Evolutionary conservation across 345 rosid genomes (phyloP).

Genomic region (Eucalyptus sideroxylon): DNA sequence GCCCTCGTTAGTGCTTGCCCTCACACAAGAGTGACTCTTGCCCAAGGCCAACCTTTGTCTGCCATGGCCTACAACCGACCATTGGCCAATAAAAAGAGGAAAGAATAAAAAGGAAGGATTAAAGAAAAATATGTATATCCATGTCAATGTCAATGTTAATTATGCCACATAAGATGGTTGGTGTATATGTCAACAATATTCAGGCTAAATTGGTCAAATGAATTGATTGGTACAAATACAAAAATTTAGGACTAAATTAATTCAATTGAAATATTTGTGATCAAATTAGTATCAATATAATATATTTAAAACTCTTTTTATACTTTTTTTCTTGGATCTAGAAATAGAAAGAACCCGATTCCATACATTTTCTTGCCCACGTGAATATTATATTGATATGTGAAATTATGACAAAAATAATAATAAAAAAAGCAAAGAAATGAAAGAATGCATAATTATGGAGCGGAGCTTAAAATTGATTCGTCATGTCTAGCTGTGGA

Average conservation of each 20-base stretch:
- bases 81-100: too few relatives aligned
- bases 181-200: too few relatives aligned
- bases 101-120: too few relatives aligned
- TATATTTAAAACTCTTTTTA: too few relatives aligned
- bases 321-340: rapidly evolving
- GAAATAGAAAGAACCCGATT: not conserved
- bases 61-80: too few relatives aligned
- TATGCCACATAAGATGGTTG: rapidly evolving
- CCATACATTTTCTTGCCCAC: not conserved
- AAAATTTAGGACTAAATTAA: too few relatives aligned
- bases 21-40: too few relatives aligned
- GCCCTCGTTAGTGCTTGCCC: too few relatives aligned
- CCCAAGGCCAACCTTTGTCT: too few relatives aligned
- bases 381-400: not conserved
- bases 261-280: too few relatives aligned
- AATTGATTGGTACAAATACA: rapidly evolving
- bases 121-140: rapidly evolving
- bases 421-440: not conserved
- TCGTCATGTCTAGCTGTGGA: not conserved
- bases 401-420: not conserved
- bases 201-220: not conserved
- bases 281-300: too few relatives aligned
- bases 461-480: not conserved
- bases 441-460: not conserved
- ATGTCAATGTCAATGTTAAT: rapidly evolving